These are phyloP conservation scores for Ophiocordyceps camponoti-leonardi DNA, from an alignment of 2,329 filamentous ascomycete species.

Conservation along the genomic window DNA sequence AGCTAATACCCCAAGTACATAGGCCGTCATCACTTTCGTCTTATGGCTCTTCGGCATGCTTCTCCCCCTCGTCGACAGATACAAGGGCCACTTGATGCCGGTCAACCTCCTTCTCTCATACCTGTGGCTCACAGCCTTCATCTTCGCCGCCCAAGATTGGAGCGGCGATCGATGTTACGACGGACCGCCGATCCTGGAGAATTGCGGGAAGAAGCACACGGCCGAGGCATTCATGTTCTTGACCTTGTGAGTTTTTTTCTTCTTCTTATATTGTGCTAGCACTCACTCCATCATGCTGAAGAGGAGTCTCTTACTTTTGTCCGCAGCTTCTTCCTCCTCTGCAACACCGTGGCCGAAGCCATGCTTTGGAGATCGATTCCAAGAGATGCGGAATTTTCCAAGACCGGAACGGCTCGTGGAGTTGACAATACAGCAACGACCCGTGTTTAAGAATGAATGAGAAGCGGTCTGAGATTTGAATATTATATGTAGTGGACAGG, in stretches of 20 bases:
- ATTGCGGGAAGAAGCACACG: constrained; percentile 7
- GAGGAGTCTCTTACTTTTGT: not conserved
- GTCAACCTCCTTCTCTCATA: constrained; percentile 9
- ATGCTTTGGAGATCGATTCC: constrained; percentile 1
- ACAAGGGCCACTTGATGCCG: constrained; percentile 7
- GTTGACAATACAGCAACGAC: not conserved
- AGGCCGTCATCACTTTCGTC: constrained; percentile 8
- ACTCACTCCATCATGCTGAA: too few species aligned
- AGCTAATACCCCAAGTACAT: too few species aligned
- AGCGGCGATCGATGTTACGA: constrained; percentile 3
- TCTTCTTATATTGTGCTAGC: too few species aligned
- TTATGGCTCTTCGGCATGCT: constrained; percentile 6
- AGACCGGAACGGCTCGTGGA: not conserved
- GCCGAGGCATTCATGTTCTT: constrained; percentile 9
- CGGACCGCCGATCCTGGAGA: not conserved
- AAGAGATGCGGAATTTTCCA: not conserved
- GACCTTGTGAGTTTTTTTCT: constrained; percentile 6
- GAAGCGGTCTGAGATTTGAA: not conserved
- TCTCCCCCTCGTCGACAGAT: constrained; percentile 5
- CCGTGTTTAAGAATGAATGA: not conserved
- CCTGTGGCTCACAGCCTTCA: constrained; percentile 11
- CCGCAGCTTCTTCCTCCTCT: constrained; percentile 6
- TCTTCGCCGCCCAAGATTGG: constrained; percentile 10
- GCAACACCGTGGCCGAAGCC: constrained; percentile 5
- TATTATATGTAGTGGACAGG: too few species aligned